These are phyloP conservation scores for Porogramme epimiltina DNA, from an alignment of 1,284 basidiomycete genomes.

Conservation along the genomic window DNA sequence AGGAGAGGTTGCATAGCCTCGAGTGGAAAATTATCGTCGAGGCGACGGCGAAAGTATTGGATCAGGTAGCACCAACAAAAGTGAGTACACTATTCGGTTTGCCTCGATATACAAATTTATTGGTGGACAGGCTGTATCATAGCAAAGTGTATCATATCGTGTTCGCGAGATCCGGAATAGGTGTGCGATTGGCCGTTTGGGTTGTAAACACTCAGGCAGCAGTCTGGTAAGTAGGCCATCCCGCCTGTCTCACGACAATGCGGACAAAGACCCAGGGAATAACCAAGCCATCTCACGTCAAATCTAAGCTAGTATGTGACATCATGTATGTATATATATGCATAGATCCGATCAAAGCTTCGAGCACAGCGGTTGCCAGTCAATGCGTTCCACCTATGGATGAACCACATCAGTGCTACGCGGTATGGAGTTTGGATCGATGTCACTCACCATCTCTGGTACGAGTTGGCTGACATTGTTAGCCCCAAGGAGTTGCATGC, in stretches of 20 bases:
- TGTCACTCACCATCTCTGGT: conserved; percentile 72
- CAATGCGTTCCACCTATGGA: conserved; percentile 63
- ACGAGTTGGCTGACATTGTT: conserved; percentile 69
- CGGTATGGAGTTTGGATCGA: too few relatives aligned
- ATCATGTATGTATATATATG: neutral
- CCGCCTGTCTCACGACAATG: too few relatives aligned
- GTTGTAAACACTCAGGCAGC: too few relatives aligned
- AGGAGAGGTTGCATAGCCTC: conserved; percentile 76
- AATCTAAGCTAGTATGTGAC: too few relatives aligned
- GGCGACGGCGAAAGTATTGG: conserved; percentile 71
- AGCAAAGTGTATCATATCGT: conserved; percentile 4
- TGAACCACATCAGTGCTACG: neutral
- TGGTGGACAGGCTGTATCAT: conserved; percentile 12
- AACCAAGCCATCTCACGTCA: neutral
- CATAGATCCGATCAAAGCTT: conserved; percentile 38
- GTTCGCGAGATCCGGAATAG: too few relatives aligned
- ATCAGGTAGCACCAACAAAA: conserved; percentile 32
- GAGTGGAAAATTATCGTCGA: conserved; percentile 95
- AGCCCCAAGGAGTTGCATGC: conserved; percentile 82
- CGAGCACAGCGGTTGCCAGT: conserved; percentile 57
- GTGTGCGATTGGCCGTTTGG: too few relatives aligned
- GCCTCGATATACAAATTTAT: neutral
- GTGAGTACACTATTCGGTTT: conserved; percentile 1
- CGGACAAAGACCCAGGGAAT: neutral
- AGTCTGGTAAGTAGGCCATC: too few relatives aligned